Evolutionary conservation across 2,329 filamentous ascomycete species (phyloP).

Genomic region (Pseudocercospora ulei): DNA sequence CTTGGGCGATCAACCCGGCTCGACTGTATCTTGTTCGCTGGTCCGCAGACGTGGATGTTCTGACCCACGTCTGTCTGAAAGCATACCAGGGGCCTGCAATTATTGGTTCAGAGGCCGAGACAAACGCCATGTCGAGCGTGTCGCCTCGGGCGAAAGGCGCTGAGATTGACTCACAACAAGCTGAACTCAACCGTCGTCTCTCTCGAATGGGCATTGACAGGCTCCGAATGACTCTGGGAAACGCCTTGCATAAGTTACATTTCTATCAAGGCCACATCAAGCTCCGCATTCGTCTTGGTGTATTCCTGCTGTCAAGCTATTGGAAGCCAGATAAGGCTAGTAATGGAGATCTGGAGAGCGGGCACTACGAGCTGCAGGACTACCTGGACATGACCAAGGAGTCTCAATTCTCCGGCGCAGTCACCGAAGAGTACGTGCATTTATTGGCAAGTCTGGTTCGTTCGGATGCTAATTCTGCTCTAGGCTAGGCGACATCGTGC

Average conservation of each 20-base stretch:
- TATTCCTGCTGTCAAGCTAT: conserved; percentile 28
- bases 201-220: conserved; percentile 12
- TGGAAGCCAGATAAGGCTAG: conserved; percentile 10
- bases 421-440: conserved; percentile 31
- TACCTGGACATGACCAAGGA: conserved; percentile 31
- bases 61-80: conserved; percentile 20
- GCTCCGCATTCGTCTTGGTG: conserved; percentile 34
- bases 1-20: conserved; percentile 24
- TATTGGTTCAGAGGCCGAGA: neutral
- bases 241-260: conserved; percentile 28
- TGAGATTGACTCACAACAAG: neutral
- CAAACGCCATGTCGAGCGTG: conserved; percentile 6
- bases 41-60: conserved; percentile 11
- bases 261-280: conserved; percentile 33
- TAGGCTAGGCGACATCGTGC: conserved; percentile 27
- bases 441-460: neutral
- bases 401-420: conserved; percentile 27
- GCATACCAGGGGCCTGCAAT: conserved; percentile 14
- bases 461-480: conserved; percentile 8
- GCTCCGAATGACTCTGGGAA: conserved; percentile 20
- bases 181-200: conserved; percentile 1
- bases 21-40: conserved; percentile 29
- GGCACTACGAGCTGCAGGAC: conserved; percentile 27
- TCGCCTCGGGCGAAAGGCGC: conserved; percentile 17
- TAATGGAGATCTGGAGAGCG: conserved; percentile 10